Conservation (phyloP, 164 flowering plant genomes). For the Dillenia suffruticosa region DNA sequence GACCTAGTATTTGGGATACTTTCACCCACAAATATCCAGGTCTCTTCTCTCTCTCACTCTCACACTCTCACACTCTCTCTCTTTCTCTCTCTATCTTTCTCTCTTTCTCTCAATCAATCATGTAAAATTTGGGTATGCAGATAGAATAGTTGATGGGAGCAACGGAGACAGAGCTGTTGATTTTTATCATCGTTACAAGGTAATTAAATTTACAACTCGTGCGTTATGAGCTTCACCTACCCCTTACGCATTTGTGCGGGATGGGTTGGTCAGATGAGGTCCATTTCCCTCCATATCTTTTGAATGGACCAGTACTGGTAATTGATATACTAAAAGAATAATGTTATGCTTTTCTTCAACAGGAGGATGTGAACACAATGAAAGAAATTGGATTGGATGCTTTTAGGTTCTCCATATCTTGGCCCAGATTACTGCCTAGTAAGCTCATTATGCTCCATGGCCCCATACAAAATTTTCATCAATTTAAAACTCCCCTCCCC, state of each 20-base stretch:
- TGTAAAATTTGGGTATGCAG: conserved; percentile 4
- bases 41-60: background rate
- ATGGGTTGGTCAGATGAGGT: too few relatives aligned
- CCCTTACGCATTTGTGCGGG: too few relatives aligned
- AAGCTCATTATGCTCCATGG: background rate
- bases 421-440: conserved; percentile 35
- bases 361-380: conserved; percentile 25
- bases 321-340: too few relatives aligned
- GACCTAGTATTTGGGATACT: conserved; percentile 39
- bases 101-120: too few relatives aligned
- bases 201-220: background rate
- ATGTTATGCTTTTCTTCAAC: background rate
- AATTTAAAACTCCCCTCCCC: too few relatives aligned
- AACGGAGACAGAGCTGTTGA: conserved; percentile 25
- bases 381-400: conserved; percentile 23
- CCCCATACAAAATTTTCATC: too few relatives aligned
- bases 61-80: background rate
- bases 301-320: too few relatives aligned
- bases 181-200: conserved; percentile 19
- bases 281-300: too few relatives aligned
- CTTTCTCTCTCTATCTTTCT: background rate
- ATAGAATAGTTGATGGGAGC: conserved; percentile 16
- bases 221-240: too few relatives aligned
- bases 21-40: conserved; percentile 24
- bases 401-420: conserved; percentile 36